Conservation (phyloP, 1,284 basidiomycete species). For the Pyrrhoderma lamaoense region DNA sequence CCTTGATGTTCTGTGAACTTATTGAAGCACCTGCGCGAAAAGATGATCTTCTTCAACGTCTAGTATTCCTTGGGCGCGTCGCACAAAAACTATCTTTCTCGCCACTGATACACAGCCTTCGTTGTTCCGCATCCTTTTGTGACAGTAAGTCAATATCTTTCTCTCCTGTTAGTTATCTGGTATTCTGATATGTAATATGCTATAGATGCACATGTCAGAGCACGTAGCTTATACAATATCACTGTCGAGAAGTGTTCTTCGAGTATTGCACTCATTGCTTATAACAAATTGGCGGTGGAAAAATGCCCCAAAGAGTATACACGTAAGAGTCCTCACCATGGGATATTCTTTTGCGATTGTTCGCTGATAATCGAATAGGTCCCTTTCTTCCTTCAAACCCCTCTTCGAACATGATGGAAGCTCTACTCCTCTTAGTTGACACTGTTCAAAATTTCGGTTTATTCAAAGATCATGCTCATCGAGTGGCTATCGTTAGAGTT, state of each 20-base stretch:
- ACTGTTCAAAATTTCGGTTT: slow-evolving; percentile 12
- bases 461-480: slow-evolving; percentile 5
- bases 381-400: not conserved
- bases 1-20: not conserved
- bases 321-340: no score
- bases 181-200: not conserved
- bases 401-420: slow-evolving; percentile 8
- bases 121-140: slow-evolving; percentile 6
- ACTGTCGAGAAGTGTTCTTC: slow-evolving; percentile 9
- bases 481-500: slow-evolving; percentile 2
- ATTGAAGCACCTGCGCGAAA: not conserved
- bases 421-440: slow-evolving; percentile 12
- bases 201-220: slow-evolving; percentile 3
- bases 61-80: slow-evolving; percentile 11
- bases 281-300: not conserved
- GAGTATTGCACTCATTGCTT: not conserved
- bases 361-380: no score
- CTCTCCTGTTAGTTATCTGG: not conserved
- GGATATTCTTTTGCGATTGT: no score
- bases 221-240: slow-evolving; percentile 4
- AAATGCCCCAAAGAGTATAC: no score
- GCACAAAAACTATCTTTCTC: slow-evolving; percentile 13
- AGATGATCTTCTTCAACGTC: not conserved
- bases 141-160: slow-evolving; percentile 5
- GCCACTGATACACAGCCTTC: slow-evolving; percentile 1